Percentiles rank a stretch among this genome's conserved stretches.
phyloP scores from a whole-genome alignment of 2,329 filamentous ascomycete genomes.

The Pseudocercospora crystallina region DNA sequence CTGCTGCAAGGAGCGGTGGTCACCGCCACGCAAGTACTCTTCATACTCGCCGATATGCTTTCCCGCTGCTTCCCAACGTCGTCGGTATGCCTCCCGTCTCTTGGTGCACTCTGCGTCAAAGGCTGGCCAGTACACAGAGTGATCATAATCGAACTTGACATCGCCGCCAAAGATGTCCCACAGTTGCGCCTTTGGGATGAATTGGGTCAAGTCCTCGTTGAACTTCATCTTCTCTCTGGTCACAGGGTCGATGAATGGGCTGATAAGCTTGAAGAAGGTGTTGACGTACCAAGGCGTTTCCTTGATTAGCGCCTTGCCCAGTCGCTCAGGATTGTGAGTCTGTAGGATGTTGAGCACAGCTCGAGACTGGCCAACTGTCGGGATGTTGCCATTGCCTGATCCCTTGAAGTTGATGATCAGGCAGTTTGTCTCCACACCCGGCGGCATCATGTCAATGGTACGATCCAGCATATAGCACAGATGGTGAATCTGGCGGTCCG shows the following conservation, averaged over 20 bases:
- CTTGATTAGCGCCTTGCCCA: slow-evolving; percentile 85
- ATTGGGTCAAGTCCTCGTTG: slow-evolving; percentile 84
- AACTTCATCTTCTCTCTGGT: slow-evolving; percentile 96
- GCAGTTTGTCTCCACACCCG: slow-evolving; percentile 81
- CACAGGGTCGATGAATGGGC: slow-evolving; percentile 91
- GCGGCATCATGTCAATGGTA: slow-evolving; percentile 80
- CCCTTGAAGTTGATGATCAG: slow-evolving; percentile 91
- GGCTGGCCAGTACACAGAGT: slow-evolving; percentile 84
- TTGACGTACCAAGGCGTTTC: slow-evolving; percentile 89
- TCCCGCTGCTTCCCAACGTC: slow-evolving; percentile 77
- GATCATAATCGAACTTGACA: slow-evolving; percentile 88
- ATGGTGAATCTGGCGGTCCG: slow-evolving; percentile 85
- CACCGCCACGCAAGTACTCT: slow-evolving; percentile 76
- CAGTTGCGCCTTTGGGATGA: slow-evolving; percentile 79
- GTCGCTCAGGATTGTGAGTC: slow-evolving; percentile 89
- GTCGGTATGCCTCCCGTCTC: slow-evolving; percentile 60
- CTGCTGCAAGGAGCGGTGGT: slow-evolving; percentile 33
- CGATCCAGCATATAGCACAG: slow-evolving; percentile 95
- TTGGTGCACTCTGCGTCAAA: slow-evolving; percentile 69
- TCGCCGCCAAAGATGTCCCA: slow-evolving; percentile 77
- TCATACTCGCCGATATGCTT: slow-evolving; percentile 84
- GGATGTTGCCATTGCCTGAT: slow-evolving; percentile 72
- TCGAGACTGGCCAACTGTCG: slow-evolving; percentile 71
- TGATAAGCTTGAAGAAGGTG: slow-evolving; percentile 95
- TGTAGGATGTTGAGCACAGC: slow-evolving; percentile 90